A percentile compares a stretch with the other conserved stretches of the same genome.
phyloP scores from a whole-genome alignment of 2,329 filamentous ascomycete species.

The Aureobasidium melanogenum region DNA sequence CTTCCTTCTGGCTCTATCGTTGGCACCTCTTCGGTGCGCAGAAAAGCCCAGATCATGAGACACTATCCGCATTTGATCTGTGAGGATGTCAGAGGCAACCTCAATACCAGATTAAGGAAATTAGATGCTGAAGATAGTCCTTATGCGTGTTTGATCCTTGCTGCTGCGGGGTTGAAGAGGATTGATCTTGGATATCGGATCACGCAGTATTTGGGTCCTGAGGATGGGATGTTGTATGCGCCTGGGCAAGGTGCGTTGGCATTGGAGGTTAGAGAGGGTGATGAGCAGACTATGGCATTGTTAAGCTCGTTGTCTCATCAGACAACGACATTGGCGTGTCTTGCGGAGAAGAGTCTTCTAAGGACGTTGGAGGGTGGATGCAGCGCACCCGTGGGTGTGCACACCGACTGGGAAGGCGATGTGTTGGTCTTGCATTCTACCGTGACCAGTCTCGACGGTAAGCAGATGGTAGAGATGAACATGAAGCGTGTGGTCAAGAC shows the following conservation, averaged over 20 bases:
- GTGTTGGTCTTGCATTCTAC: slow-evolving; percentile 61
- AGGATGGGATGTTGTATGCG: slow-evolving; percentile 69
- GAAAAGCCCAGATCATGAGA: slow-evolving; percentile 70
- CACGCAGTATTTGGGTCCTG: slow-evolving; percentile 62
- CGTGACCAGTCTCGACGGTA: slow-evolving; percentile 73
- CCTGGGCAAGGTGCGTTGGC: slow-evolving; percentile 84
- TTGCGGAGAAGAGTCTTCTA: slow-evolving; percentile 74
- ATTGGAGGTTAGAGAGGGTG: slow-evolving; percentile 67
- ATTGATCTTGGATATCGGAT: slow-evolving; percentile 63
- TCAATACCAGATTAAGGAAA: slow-evolving; percentile 74
- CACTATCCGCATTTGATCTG: slow-evolving; percentile 68
- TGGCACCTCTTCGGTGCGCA: slow-evolving; percentile 78
- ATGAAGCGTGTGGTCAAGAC: slow-evolving; percentile 46
- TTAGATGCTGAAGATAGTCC: slow-evolving; percentile 66
- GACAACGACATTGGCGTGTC: slow-evolving; percentile 57
- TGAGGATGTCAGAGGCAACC: slow-evolving; percentile 74
- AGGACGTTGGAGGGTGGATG: slow-evolving; percentile 84
- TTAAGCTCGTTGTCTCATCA: slow-evolving; percentile 54
- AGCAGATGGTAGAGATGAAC: slow-evolving; percentile 57
- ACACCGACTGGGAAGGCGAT: slow-evolving; percentile 50
- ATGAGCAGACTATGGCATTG: slow-evolving; percentile 51
- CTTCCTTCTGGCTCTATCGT: slow-evolving; percentile 70
- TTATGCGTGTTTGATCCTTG: slow-evolving; percentile 72
- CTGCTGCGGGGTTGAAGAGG: slow-evolving; percentile 72
- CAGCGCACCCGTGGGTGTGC: slow-evolving; percentile 75